Evolutionary conservation across 225 moss, liverwort and hornwort species (phyloP), one percentile per base, ranked within the genome.

Genomic region (Physcomitrellopsis africana): DNA sequence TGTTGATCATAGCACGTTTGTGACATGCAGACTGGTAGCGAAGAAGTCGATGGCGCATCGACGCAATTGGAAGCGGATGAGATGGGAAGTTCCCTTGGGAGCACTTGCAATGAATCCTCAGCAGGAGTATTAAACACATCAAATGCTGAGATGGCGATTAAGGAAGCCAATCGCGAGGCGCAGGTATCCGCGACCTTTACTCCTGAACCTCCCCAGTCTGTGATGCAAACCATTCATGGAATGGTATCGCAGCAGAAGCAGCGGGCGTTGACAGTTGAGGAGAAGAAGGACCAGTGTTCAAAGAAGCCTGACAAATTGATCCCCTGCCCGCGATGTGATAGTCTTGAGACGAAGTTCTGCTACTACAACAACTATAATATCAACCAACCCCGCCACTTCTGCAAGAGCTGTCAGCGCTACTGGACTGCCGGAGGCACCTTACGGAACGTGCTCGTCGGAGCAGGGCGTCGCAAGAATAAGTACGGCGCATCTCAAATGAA

Each of bases 21-120:
- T 51, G 51, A 12, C 51, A 12, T 51, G 52, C 70, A 71, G 70
- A 57, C 15, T 22, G 51, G 67, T 11, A 67, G 67, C 22, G 70
- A 71, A 19, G 70, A 37, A 42, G 70, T 71, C n/a, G 70, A 71
- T 42, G 70, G 70, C 3, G 70, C 43, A 56, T 11, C 55, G 16
- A 57, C 43, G 43, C 43, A 22, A 14, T 9, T 27, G 51, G 58
- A 71, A 58, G 70, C 43, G 18, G 70, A 42, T 46, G 70, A 71
- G 12, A 41, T 15, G 7, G 42, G 56, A 22, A 71, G 56, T 5
- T 71, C 70, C 8, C 42, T 56, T 18, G 45, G 70, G 12, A 43
- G 56, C 57, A 71, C n/a, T 24, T 37, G 56, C 20, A 24, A 46
- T 57, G 58, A 46, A 10, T 19, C 42, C 22, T 55, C 20, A 16